These are phyloP conservation scores for Cylindrodendrum hubeiense DNA, from an alignment of 2,329 filamentous ascomycete genomes.

Conservation along the genomic window DNA sequence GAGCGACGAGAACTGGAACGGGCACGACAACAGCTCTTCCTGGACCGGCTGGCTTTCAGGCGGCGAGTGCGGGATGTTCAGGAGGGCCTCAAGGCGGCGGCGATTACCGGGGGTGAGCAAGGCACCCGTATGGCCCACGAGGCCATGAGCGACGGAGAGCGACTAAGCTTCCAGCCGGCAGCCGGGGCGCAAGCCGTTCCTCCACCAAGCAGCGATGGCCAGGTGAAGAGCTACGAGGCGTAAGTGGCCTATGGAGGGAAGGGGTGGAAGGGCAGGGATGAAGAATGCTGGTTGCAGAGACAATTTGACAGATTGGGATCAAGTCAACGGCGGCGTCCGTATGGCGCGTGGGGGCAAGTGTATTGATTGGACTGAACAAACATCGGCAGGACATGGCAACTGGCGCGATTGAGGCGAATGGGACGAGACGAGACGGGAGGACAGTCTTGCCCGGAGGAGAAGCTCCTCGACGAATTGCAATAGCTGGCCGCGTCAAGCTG, in stretches of 20 bases:
- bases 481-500: not conserved
- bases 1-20: conserved; percentile 94
- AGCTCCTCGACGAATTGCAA: not conserved
- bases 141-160: conserved; percentile 61
- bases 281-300: conserved; percentile 11
- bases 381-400: conserved; percentile 2
- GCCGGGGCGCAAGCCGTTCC: conserved; percentile 60
- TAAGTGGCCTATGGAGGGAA: conserved; percentile 44
- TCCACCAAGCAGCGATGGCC: conserved; percentile 66
- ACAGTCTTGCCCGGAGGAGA: not conserved
- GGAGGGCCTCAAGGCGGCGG: conserved; percentile 74
- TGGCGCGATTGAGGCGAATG: conserved; percentile 4
- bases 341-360: conserved; percentile 26
- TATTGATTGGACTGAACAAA: conserved; percentile 22
- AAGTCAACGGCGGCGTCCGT: conserved; percentile 36
- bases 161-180: conserved; percentile 65
- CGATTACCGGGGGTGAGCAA: conserved; percentile 62
- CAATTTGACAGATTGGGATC: conserved; percentile 31
- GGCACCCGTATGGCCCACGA: conserved; percentile 62
- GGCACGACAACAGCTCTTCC: conserved; percentile 90
- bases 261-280: conserved; percentile 3
- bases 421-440: not conserved
- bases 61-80: conserved; percentile 87
- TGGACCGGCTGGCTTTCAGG: conserved; percentile 92
- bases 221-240: conserved; percentile 70